Percentiles rank a stretch among this genome's conserved stretches.
Conservation (phyloP, 1,284 basidiomycete species). For the Athelia psychrophila region DNA sequence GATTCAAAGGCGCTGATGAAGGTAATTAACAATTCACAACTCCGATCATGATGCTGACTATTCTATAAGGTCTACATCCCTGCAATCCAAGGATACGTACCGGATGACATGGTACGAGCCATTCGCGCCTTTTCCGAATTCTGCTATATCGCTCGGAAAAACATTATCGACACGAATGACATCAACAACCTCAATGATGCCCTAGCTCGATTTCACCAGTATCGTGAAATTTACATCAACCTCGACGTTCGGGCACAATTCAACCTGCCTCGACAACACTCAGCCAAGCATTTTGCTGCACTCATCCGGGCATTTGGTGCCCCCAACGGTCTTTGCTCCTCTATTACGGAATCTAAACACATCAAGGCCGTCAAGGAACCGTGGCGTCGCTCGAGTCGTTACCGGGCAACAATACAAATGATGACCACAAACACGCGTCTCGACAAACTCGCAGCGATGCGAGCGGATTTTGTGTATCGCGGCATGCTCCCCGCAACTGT, state of each 20-base stretch:
- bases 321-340: slow-evolving; percentile 9
- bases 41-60: neutral
- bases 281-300: slow-evolving; percentile 3
- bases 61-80: slow-evolving; percentile 6
- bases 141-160: slow-evolving; percentile 11
- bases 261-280: slow-evolving; percentile 17
- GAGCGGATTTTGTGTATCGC: slow-evolving; percentile 9
- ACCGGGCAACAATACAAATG: slow-evolving; percentile 18
- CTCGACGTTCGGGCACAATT: slow-evolving; percentile 10
- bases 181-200: neutral
- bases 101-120: slow-evolving; percentile 8
- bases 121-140: slow-evolving; percentile 12
- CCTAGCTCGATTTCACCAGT: slow-evolving; percentile 6
- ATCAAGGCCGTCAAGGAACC: slow-evolving; percentile 22
- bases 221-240: slow-evolving; percentile 5
- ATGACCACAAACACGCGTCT: slow-evolving; percentile 15
- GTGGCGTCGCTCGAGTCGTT: slow-evolving; percentile 18
- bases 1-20: slow-evolving; percentile 19
- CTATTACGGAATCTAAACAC: slow-evolving; percentile 11
- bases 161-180: slow-evolving; percentile 2
- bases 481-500: neutral
- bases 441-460: slow-evolving; percentile 16
- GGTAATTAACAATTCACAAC: slow-evolving; percentile 5
- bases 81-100: slow-evolving; percentile 8
- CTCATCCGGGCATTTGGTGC: slow-evolving; percentile 6